Percentiles rank a stretch among this genome's conserved stretches.
phyloP scores from a whole-genome alignment of 2,329 filamentous ascomycete genomes.

The Ophiostoma angusticollis region DNA sequence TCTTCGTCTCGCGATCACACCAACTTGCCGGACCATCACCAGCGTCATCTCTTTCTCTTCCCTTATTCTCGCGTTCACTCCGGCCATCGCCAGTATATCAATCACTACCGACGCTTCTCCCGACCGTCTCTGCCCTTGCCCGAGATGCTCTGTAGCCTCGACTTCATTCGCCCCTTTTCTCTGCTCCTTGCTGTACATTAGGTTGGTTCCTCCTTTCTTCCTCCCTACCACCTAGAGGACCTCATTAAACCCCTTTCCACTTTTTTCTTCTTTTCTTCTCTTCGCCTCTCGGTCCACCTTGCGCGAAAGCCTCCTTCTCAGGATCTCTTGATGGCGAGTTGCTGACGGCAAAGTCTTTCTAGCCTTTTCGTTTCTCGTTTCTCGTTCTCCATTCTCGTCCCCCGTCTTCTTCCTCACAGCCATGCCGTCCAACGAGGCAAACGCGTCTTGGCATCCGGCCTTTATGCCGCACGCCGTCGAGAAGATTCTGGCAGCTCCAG shows the following conservation, averaged over 20 bases:
- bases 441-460: slow-evolving; percentile 38
- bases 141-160: too few relatives aligned
- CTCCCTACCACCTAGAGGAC: neutral
- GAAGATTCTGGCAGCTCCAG: too few relatives aligned
- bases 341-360: slow-evolving; percentile 4
- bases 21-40: too few relatives aligned
- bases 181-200: neutral
- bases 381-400: neutral
- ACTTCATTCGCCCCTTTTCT: too few relatives aligned
- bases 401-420: slow-evolving; percentile 1
- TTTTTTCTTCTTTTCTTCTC: neutral
- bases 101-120: too few relatives aligned
- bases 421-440: slow-evolving; percentile 32
- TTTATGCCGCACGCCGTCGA: slow-evolving; percentile 32
- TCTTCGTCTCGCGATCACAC: too few relatives aligned
- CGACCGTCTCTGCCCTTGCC: too few relatives aligned
- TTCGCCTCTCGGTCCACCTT: too few relatives aligned
- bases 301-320: neutral
- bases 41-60: too few relatives aligned
- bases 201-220: slow-evolving; percentile 1
- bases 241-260: slow-evolving; percentile 11
- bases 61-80: too few relatives aligned
- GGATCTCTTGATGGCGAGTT: slow-evolving; percentile 4
- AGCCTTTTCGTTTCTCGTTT: neutral
- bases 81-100: too few relatives aligned